These are phyloP conservation scores for Paulownia fortunei DNA, from an alignment of 257 asterid species.

Conservation along the genomic window DNA sequence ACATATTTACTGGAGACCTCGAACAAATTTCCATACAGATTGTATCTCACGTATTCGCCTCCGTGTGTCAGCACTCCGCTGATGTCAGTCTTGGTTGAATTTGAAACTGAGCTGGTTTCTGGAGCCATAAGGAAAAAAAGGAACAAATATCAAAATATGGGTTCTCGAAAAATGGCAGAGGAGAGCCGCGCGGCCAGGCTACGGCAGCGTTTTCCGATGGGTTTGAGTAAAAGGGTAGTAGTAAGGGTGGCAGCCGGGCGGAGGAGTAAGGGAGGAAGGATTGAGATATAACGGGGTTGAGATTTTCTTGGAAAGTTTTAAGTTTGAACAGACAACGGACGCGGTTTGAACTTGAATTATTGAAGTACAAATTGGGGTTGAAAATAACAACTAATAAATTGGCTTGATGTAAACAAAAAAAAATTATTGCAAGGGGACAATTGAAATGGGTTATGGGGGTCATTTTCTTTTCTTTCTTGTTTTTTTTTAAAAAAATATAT, in stretches of 20 bases:
- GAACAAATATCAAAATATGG: no score
- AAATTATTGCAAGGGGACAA: no score
- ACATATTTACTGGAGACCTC: constrained; percentile 72
- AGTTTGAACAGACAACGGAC: constrained; percentile 27
- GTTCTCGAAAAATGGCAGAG: neutral
- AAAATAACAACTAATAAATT: constrained; percentile 12
- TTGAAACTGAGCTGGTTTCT: constrained; percentile 39
- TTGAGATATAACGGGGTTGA: constrained; percentile 19
- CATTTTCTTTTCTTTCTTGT: no score
- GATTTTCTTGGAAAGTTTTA: constrained; percentile 35
- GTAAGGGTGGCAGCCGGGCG: neutral
- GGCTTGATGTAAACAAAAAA: neutral
- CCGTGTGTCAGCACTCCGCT: constrained; percentile 65
- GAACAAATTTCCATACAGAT: constrained; percentile 72
- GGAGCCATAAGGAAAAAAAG: constrained; percentile 42
- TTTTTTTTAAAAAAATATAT: no score
- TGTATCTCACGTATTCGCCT: constrained; percentile 74
- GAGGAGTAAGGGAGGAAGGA: constrained; percentile 2
- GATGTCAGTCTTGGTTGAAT: constrained; percentile 38
- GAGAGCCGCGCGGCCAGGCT: constrained; percentile 23
- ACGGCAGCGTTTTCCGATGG: constrained; percentile 14
- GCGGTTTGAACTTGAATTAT: constrained; percentile 28
- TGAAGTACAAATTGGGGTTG: constrained; percentile 11
- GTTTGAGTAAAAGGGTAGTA: constrained; percentile 5
- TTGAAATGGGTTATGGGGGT: no score